A percentile compares a stretch with the other conserved stretches of the same genome.
phyloP scores from a whole-genome alignment of 345 rosid genomes.

The Erucastrum elatum region DNA sequence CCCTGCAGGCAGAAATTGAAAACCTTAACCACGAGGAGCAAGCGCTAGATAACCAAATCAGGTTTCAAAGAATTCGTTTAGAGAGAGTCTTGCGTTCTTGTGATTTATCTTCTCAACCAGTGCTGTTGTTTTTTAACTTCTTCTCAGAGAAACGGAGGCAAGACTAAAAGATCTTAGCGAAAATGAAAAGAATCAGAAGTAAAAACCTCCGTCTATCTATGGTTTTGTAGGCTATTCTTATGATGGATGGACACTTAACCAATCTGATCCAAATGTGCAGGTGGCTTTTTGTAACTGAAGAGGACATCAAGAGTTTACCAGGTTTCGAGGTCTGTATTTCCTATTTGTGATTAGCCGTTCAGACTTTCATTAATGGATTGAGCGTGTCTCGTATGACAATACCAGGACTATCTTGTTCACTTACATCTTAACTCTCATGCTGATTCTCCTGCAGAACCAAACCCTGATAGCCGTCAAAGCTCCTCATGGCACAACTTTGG shows the following conservation, averaged over 20 bases:
- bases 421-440: slow-evolving; percentile 24
- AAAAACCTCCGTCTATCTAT: slow-evolving; percentile 23
- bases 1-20: slow-evolving; percentile 74
- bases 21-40: slow-evolving; percentile 70
- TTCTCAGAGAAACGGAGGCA: slow-evolving; percentile 82
- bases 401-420: slow-evolving; percentile 15
- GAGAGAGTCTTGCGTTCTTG: slow-evolving; percentile 10
- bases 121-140: slow-evolving; percentile 42
- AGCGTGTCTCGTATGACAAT: background rate
- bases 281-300: slow-evolving; percentile 92
- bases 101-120: slow-evolving; percentile 24
- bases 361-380: too few relatives aligned
- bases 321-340: slow-evolving; percentile 64
- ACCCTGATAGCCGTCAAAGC: slow-evolving; percentile 96
- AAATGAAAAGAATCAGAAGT: slow-evolving; percentile 79
- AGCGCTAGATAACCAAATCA: slow-evolving; percentile 73
- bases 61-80: slow-evolving; percentile 50
- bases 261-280: slow-evolving; percentile 47
- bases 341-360: background rate
- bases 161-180: slow-evolving; percentile 73
- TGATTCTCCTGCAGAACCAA: slow-evolving; percentile 60
- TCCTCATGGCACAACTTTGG: slow-evolving; percentile 97
- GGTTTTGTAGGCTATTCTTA: slow-evolving; percentile 1
- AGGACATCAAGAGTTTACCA: slow-evolving; percentile 78
- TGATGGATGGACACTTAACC: slow-evolving; percentile 18